These are phyloP conservation scores for Silene noctiflora DNA, from an alignment of 179 eudicot genomes.

Conservation along the genomic window DNA sequence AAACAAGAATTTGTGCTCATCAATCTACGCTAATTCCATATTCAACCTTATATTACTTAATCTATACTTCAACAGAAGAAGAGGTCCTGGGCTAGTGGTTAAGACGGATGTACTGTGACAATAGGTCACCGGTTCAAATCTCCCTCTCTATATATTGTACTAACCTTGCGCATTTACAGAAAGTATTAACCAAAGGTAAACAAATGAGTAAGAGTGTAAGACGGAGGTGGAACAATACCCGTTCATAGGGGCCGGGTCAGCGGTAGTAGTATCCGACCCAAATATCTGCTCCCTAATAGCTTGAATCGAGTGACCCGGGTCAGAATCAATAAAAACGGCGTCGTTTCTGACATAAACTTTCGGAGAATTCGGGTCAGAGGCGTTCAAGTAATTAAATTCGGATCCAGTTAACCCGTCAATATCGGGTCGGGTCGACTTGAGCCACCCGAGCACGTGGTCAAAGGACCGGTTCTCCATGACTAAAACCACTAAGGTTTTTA, in stretches of 20 bases:
- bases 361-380: slow-evolving; percentile 62
- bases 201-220: too few relatives aligned
- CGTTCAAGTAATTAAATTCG: slow-evolving; percentile 61
- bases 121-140: too few relatives aligned
- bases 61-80: too few relatives aligned
- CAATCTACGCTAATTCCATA: too few relatives aligned
- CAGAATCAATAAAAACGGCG: slow-evolving; percentile 74
- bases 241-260: slow-evolving; percentile 88
- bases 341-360: slow-evolving; percentile 50
- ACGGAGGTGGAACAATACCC: slow-evolving; percentile 26
- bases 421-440: slow-evolving; percentile 73
- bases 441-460: slow-evolving; percentile 91
- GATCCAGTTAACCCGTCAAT: slow-evolving; percentile 74
- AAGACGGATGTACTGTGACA: too few relatives aligned
- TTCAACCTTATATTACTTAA: too few relatives aligned
- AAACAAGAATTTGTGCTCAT: too few relatives aligned
- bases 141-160: too few relatives aligned
- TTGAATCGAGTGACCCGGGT: slow-evolving; percentile 96
- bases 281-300: slow-evolving; percentile 89
- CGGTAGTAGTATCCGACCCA: slow-evolving; percentile 40
- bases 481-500: slow-evolving; percentile 77
- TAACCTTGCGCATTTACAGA: too few relatives aligned
- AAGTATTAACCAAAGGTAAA: too few relatives aligned
- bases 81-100: too few relatives aligned
- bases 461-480: slow-evolving; percentile 99